These are phyloP conservation scores for Westerdykella ornata DNA, from an alignment of 2,329 filamentous ascomycete species.

Conservation along the genomic window DNA sequence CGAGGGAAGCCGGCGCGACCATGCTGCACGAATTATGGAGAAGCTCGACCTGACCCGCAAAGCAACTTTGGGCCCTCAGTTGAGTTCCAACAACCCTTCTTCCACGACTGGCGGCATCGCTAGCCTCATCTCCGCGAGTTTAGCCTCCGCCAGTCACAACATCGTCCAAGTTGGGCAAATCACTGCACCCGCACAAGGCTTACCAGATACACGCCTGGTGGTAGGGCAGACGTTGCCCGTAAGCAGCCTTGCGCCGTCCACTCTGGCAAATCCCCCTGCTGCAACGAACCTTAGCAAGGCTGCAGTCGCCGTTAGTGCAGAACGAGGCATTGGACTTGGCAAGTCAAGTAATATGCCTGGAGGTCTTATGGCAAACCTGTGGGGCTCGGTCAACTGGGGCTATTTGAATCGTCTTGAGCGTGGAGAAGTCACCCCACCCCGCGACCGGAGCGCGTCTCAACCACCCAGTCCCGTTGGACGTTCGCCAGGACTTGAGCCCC, in stretches of 20 bases:
- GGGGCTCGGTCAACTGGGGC: constrained; percentile 83
- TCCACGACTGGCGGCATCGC: constrained; percentile 63
- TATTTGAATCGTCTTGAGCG: constrained; percentile 56
- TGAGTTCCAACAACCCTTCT: constrained; percentile 36
- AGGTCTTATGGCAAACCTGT: constrained; percentile 85
- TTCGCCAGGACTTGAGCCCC: constrained; percentile 15
- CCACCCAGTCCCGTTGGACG: constrained; percentile 30
- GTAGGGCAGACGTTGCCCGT: constrained; percentile 44
- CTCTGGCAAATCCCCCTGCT: constrained; percentile 74
- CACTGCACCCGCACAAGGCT: constrained; percentile 28
- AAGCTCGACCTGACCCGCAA: constrained; percentile 87
- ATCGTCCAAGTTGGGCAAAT: constrained; percentile 60
- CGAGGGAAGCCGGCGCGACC: constrained; percentile 68
- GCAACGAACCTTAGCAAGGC: constrained; percentile 80
- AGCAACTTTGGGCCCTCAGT: constrained; percentile 51
- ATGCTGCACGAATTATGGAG: constrained; percentile 83
- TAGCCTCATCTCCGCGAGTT: constrained; percentile 77
- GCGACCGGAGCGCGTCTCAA: constrained; percentile 26
- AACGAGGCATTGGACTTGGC: constrained; percentile 62
- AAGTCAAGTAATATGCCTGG: constrained; percentile 64
- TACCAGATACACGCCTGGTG: constrained; percentile 33
- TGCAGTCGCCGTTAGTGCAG: constrained; percentile 73
- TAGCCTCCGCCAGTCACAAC: constrained; percentile 64
- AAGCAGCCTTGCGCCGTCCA: constrained; percentile 70
- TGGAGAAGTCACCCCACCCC: constrained; percentile 41